Percentiles rank a stretch among this genome's conserved stretches.
phyloP scores from a whole-genome alignment of 1,284 basidiomycete genomes.

The Moesziomyces aphidis region DNA sequence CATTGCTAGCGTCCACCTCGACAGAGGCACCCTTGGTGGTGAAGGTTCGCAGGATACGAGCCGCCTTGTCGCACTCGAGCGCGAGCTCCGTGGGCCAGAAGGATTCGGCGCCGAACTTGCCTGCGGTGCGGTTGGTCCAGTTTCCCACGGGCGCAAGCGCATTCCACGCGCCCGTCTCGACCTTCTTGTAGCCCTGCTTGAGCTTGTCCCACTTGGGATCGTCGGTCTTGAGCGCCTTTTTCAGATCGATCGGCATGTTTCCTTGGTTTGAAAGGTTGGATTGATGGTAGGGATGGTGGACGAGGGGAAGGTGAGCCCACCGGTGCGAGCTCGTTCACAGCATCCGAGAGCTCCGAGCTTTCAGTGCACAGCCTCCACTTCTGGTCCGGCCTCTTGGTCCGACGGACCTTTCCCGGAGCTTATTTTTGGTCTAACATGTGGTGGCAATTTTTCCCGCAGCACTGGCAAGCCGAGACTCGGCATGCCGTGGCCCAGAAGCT shows the following conservation, averaged over 20 bases:
- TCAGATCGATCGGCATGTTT: conserved; percentile 47
- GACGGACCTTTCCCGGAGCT: not conserved
- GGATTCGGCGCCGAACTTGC: conserved; percentile 58
- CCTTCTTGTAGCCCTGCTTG: conserved; percentile 55
- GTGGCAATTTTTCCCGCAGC: not conserved
- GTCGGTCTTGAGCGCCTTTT: conserved; percentile 39
- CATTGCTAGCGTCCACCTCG: conserved; percentile 42
- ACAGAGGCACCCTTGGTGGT: conserved; percentile 51
- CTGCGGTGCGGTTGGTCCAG: conserved; percentile 50
- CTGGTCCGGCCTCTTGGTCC: no score
- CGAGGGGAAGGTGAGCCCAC: not conserved
- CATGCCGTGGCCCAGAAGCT: no score
- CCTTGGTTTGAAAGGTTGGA: no score
- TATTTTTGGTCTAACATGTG: no score
- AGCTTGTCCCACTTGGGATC: conserved; percentile 52
- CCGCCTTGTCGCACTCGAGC: conserved; percentile 62
- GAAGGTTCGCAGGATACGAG: conserved; percentile 62
- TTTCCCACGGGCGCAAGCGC: conserved; percentile 50
- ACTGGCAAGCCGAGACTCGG: no score
- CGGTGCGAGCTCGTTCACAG: not conserved
- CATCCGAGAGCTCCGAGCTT: no score
- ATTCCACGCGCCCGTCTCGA: conserved; percentile 57
- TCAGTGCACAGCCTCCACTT: conserved; percentile 23
- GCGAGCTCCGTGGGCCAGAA: conserved; percentile 62
- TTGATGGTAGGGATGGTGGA: not conserved